These are phyloP conservation scores for Drechslera avenae DNA, from an alignment of 2,329 filamentous ascomycete genomes.

Conservation along the genomic window DNA sequence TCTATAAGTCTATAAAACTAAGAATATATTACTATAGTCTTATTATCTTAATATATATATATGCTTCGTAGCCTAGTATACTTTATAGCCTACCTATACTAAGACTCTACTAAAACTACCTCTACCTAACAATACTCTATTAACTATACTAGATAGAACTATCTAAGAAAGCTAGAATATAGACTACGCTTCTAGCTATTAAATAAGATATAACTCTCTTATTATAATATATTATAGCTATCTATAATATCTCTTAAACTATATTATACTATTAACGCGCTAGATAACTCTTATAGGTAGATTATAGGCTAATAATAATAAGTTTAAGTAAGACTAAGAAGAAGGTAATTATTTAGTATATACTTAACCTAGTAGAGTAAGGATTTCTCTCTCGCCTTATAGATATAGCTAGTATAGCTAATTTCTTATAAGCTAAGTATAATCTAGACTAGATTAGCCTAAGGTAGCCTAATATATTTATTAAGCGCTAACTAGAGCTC, in stretches of 20 bases:
- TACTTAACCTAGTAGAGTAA: neutral
- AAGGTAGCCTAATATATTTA: neutral
- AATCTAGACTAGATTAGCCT: neutral
- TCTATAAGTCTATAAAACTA: too few species aligned
- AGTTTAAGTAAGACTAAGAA: neutral
- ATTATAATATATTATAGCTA: neutral
- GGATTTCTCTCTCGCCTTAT: neutral
- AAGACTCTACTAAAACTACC: too few species aligned
- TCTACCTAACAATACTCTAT: too few species aligned
- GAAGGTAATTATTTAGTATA: neutral
- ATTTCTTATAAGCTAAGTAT: too few species aligned
- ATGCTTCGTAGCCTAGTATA: too few species aligned
- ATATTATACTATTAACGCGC: neutral
- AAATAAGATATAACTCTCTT: neutral
- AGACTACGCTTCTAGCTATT: constrained; percentile 4
- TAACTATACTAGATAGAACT: neutral
- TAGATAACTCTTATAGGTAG: neutral
- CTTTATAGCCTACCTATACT: too few species aligned
- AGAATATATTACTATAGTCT: too few species aligned
- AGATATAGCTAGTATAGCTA: neutral
- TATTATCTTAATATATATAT: too few species aligned
- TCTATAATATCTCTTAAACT: neutral
- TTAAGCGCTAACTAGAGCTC: neutral
- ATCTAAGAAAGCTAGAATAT: constrained; percentile 1
- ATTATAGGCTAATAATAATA: neutral